Conservation (phyloP, 2,329 filamentous ascomycete genomes). For the Hymenoscyphus albidus region DNA sequence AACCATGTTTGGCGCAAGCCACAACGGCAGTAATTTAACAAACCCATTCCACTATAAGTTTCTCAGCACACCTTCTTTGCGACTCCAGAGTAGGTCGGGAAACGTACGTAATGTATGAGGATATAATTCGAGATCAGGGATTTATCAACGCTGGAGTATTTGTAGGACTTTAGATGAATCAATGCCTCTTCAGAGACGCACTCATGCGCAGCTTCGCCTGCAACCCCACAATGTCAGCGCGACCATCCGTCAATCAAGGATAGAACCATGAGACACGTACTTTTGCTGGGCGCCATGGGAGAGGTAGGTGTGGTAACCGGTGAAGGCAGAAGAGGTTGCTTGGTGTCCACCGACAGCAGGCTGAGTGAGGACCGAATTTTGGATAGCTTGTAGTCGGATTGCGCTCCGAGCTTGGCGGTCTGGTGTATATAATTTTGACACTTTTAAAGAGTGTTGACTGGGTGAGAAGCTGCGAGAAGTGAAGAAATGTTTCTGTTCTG, state of each 20-base stretch:
- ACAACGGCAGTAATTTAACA: constrained; percentile 87
- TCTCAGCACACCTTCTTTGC: constrained; percentile 16
- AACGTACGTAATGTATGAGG: constrained; percentile 85
- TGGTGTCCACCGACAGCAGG: constrained; percentile 29
- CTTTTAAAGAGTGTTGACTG: neutral
- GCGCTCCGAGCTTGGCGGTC: constrained; percentile 33
- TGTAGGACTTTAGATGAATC: constrained; percentile 88
- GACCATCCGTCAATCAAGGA: constrained; percentile 9
- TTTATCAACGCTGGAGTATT: constrained; percentile 96
- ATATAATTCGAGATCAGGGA: constrained; percentile 92
- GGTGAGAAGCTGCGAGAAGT: constrained; percentile 10
- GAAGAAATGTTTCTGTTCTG: constrained; percentile 14
- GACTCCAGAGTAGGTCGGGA: constrained; percentile 15
- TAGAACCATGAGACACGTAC: constrained; percentile 22
- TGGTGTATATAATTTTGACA: neutral
- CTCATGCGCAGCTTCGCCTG: constrained; percentile 58
- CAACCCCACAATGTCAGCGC: constrained; percentile 6
- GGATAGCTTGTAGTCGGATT: constrained; percentile 25
- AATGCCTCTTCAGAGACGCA: constrained; percentile 87
- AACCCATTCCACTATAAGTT: constrained; percentile 85
- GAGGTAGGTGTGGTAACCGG: constrained; percentile 32
- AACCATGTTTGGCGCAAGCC: constrained; percentile 97
- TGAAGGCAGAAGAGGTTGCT: constrained; percentile 26
- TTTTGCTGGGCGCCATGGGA: constrained; percentile 40
- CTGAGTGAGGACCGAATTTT: constrained; percentile 30